Evolutionary conservation across 169 alveolate species (phyloP).

Genomic region (Sarcocystis neurona): DNA sequence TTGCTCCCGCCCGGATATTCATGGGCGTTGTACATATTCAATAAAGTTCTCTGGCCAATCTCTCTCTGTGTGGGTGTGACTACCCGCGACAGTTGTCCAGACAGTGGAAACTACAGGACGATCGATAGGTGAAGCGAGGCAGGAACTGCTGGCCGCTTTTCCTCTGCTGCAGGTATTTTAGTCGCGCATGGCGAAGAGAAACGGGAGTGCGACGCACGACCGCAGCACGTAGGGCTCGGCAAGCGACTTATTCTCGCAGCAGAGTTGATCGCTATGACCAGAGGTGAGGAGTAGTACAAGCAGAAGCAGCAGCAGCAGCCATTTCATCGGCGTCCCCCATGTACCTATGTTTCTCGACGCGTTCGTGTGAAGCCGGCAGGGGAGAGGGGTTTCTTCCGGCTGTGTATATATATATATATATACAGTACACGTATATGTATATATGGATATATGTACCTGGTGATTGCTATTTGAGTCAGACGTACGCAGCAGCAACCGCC

Average conservation of each 20-base stretch:
- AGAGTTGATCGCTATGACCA: slow-evolving; percentile 55
- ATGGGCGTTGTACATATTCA: no score
- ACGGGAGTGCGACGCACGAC: slow-evolving; percentile 60
- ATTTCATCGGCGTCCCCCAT: no score
- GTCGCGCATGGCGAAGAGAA: slow-evolving; percentile 66
- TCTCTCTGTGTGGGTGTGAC: slow-evolving; percentile 16
- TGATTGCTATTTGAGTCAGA: no score
- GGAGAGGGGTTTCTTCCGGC: no score
- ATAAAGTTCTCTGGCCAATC: slow-evolving; percentile 61
- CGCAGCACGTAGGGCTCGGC: slow-evolving; percentile 68
- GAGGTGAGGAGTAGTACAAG: slow-evolving; percentile 22
- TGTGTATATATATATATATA: no score
- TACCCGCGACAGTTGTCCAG: not conserved
- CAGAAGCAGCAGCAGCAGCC: not conserved
- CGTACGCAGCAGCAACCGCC: no score
- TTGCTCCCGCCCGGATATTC: no score
- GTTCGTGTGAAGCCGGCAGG: no score
- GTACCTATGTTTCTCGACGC: no score
- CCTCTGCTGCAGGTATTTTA: slow-evolving; percentile 34
- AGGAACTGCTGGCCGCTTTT: slow-evolving; percentile 68
- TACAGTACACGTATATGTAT: no score
- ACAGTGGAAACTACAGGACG: slow-evolving; percentile 58
- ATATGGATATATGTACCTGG: no score
- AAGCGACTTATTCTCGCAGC: slow-evolving; percentile 62
- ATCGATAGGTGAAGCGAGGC: slow-evolving; percentile 29